Evolutionary conservation across 495 filamentous ascomycete genomes (phyloP).

Genomic region (Annulohypoxylon bovei): DNA sequence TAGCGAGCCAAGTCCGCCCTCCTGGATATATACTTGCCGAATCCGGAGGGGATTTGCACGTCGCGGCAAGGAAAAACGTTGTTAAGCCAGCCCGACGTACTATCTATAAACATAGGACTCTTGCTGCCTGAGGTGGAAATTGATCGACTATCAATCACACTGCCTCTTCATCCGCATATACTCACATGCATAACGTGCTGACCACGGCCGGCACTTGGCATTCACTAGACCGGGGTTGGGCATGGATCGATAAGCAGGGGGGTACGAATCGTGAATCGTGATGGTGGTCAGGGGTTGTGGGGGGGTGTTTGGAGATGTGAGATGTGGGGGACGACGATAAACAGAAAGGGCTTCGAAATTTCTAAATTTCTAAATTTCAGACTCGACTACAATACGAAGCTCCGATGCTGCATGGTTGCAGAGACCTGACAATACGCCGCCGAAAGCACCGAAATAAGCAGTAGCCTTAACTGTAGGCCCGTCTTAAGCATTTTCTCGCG

Average conservation of each 20-base stretch:
- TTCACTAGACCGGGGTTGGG: constrained; percentile 9
- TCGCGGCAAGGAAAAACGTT: constrained; percentile 12
- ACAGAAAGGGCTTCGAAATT: not conserved
- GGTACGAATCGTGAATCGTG: not conserved
- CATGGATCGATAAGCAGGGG: constrained; percentile 15
- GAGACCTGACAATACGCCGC: constrained; percentile 13
- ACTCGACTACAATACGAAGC: constrained; percentile 17
- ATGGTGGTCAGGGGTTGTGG: not conserved
- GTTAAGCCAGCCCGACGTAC: constrained; percentile 9
- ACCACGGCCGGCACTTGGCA: constrained; percentile 29
- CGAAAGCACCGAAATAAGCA: constrained; percentile 21
- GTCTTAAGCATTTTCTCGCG: constrained; percentile 15
- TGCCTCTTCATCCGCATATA: constrained; percentile 6
- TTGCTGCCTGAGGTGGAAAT: constrained; percentile 1
- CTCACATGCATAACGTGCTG: constrained; percentile 16
- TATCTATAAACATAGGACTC: not conserved
- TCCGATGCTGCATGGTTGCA: constrained; percentile 17
- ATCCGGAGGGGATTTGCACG: constrained; percentile 31
- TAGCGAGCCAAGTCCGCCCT: constrained; percentile 13
- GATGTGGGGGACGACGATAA: constrained; percentile 28
- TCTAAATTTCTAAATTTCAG: not conserved
- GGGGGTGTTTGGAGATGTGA: constrained; percentile 15
- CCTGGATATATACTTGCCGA: constrained; percentile 17
- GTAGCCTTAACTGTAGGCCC: not conserved
- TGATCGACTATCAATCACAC: constrained; percentile 31